Percentiles rank a stretch among this genome's conserved stretches.
Evolutionary conservation across 768 basidiomycete species (phyloP).

Genomic region (Hypholoma sublateritium): DNA sequence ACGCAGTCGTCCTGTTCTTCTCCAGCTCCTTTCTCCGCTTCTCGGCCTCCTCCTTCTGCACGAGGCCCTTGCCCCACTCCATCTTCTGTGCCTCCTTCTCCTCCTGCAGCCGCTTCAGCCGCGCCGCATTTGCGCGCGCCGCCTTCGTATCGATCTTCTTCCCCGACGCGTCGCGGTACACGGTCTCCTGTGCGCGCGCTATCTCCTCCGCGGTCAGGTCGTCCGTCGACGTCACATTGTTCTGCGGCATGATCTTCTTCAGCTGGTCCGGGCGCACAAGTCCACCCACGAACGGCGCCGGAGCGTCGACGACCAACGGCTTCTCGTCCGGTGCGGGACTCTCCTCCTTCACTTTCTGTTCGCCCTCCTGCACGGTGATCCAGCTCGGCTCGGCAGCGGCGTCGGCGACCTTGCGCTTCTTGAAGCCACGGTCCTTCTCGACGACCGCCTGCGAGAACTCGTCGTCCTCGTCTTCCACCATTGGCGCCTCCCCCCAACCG

Average conservation of each 20-base stretch:
- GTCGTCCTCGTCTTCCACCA: conserved; percentile 50
- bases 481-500: conserved; percentile 55
- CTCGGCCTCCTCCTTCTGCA: conserved; percentile 83
- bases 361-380: conserved; percentile 64
- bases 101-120: conserved; percentile 75
- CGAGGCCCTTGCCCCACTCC: conserved; percentile 97
- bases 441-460: conserved; percentile 66
- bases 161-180: conserved; percentile 90
- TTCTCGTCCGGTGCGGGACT: conserved; percentile 68
- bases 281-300: conserved; percentile 61
- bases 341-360: conserved; percentile 35
- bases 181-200: conserved; percentile 78
- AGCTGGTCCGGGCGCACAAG: conserved; percentile 76
- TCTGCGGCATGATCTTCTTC: conserved; percentile 56
- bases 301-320: conserved; percentile 55
- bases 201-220: conserved; percentile 51
- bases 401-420: conserved; percentile 57
- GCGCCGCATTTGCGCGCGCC: conserved; percentile 80
- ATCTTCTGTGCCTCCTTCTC: conserved; percentile 89
- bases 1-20: conserved; percentile 60
- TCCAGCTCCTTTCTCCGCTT: conserved; percentile 63
- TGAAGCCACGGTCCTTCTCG: conserved; percentile 75
- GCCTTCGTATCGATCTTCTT: conserved; percentile 87
- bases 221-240: conserved; percentile 31
- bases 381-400: conserved; percentile 53